phyloP scores from a whole-genome alignment of 306 rosid species.

The Prosopis cineraria region DNA sequence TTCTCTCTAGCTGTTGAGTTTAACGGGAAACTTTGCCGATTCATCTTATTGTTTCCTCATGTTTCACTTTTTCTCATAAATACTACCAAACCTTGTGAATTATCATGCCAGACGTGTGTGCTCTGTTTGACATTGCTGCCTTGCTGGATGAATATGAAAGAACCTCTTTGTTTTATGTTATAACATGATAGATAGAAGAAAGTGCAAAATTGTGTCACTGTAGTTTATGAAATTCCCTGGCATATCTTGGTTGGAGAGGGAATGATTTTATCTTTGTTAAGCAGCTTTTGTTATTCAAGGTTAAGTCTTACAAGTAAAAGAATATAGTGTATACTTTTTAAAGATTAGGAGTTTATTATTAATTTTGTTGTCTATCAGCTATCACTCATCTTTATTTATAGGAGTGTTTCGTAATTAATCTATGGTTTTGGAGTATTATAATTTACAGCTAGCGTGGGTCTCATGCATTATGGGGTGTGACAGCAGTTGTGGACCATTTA shows the following conservation, averaged over 20 bases:
- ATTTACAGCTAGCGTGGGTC: not conserved
- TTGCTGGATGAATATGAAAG: conserved; percentile 1
- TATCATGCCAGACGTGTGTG: not conserved
- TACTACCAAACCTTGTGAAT: not conserved
- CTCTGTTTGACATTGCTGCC: conserved; percentile 3
- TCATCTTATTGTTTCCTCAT: not conserved
- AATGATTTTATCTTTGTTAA: not conserved
- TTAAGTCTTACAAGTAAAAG: not conserved
- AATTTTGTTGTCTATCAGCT: not conserved
- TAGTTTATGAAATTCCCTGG: not conserved
- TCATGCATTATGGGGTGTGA: not conserved
- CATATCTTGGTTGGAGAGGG: not conserved
- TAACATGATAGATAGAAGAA: conserved; percentile 11
- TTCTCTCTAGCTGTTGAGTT: too few relatives aligned
- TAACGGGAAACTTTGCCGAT: conserved; percentile 11
- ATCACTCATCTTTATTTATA: not conserved
- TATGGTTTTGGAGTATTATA: not conserved
- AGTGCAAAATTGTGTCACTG: not conserved
- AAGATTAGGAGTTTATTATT: not conserved
- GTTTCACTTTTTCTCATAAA: not conserved
- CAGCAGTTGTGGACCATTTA: too few relatives aligned
- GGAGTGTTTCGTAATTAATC: not conserved
- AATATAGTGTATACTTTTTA: not conserved
- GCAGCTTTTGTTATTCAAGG: not conserved
- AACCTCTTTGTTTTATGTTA: not conserved